Evolutionary conservation across 768 basidiomycete genomes (phyloP), one percentile per base, ranked within the genome.

Genomic region (Phylloporus sp.): DNA sequence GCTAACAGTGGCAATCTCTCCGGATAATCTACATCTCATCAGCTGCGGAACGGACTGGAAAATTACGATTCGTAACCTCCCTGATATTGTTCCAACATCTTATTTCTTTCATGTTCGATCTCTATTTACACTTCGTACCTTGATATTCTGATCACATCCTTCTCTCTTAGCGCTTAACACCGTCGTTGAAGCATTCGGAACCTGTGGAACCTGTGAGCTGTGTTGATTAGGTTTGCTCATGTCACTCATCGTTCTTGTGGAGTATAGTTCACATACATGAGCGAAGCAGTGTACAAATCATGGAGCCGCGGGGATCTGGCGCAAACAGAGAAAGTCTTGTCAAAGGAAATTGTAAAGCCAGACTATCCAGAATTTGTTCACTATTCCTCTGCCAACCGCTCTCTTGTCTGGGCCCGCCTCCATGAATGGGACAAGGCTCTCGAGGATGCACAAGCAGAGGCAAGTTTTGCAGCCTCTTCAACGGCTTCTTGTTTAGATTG

Each of bases 251-350:
- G 6, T 34, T 28, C 20, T 29, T 47, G 12, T 47, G n/a, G 23
- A 40, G 12, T 26, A 0, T 13, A 55, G 53, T 43, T 55, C 40
- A 49, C 47, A 5, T 52, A 55, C 35, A 45, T 52, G 27, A 45
- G 46, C 20, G 28, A 35, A 5, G 32, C 38, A 6, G 56, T 29
- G 15, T 10, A 51, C 11, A 32, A 27, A 4, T 26, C 39, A 22
- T 57, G 56, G 56, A 49, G 8, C 20, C 9, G 12, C 2, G 49
- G 56, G 15, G 32, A 47, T 2, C 34, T 54, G 34, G 32, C 31
- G 9, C 13, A 34, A 7, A 23, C 31, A 0, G 53, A 57, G 32
- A 20, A 34, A 12, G 35, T 50, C 5, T 34, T 57, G 13, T 54
- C 56, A 10, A 38, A 39, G 1, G 45, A 56, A 47, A 50, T 54